Evolutionary conservation across 1,139 yeast genomes (phyloP).

Genomic region (Geotrichum reessii): DNA sequence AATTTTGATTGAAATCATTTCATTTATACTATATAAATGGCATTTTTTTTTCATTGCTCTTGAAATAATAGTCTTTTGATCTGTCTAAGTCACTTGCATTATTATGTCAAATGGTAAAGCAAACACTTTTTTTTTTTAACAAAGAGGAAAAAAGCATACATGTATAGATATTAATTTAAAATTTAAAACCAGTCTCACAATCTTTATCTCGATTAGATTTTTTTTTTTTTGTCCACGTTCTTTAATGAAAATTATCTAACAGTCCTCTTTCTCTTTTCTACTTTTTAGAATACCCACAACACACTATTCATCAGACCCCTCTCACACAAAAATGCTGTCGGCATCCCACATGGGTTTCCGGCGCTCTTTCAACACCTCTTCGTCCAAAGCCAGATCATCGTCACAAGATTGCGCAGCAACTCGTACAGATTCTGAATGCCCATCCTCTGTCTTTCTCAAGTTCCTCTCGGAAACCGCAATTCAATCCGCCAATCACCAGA

Average conservation of each 20-base stretch:
- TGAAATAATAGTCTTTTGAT: no score
- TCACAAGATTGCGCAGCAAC: conserved; percentile 15
- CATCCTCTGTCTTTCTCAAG: conserved; percentile 10
- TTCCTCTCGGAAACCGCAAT: conserved; percentile 13
- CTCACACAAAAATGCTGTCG: conserved; percentile 1
- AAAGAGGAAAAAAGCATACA: neutral
- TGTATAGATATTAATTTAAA: neutral
- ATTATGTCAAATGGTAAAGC: no score
- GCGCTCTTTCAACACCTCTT: neutral
- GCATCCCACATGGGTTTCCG: conserved; percentile 4
- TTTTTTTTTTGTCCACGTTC: neutral
- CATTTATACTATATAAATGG: no score
- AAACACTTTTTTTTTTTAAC: no score
- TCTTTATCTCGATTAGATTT: neutral
- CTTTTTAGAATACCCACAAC: neutral
- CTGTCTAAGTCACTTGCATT: no score
- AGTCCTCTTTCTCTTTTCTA: neutral
- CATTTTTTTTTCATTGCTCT: no score
- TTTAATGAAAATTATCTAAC: neutral
- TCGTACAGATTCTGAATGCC: neutral
- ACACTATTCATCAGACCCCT: neutral
- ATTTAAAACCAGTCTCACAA: neutral
- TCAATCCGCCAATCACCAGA: neutral
- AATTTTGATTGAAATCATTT: no score
- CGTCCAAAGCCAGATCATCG: conserved; percentile 7